These are phyloP conservation scores for Buxus sempervirens DNA, from an alignment of 164 flowering plant species.

Conservation along the genomic window DNA sequence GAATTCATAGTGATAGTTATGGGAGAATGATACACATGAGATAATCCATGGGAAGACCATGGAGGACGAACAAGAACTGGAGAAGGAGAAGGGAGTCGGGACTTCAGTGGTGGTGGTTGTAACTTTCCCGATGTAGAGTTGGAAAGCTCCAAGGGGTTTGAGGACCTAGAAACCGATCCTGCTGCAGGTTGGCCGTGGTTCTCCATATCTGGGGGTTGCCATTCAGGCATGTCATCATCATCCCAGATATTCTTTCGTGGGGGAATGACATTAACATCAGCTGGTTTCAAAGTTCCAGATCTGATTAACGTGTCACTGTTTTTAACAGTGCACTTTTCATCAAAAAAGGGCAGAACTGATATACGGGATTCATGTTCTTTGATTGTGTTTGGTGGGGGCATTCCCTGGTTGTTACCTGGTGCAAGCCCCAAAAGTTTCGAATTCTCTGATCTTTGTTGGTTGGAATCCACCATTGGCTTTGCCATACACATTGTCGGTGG, in stretches of 20 bases:
- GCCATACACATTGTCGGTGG: conserved; percentile 1
- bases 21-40: conserved; percentile 14
- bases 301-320: conserved; percentile 7
- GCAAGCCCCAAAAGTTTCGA: conserved; percentile 4
- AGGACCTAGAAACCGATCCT: conserved; percentile 2
- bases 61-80: conserved; percentile 6
- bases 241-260: conserved; percentile 25
- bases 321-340: conserved; percentile 1
- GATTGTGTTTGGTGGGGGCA: conserved; percentile 7
- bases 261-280: conserved; percentile 1
- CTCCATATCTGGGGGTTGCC: conserved; percentile 39
- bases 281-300: neutral
- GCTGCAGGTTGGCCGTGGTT: conserved; percentile 10
- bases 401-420: conserved; percentile 6
- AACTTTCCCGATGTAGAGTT: conserved; percentile 9
- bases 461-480: neutral
- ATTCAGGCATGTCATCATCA: conserved; percentile 59
- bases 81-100: conserved; percentile 8
- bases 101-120: conserved; percentile 6
- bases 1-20: conserved; percentile 6
- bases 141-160: conserved; percentile 8
- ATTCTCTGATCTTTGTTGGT: conserved; percentile 8
- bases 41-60: conserved; percentile 7
- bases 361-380: neutral
- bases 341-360: neutral